Evolutionary conservation across 2,329 filamentous ascomycete genomes (phyloP).

Genomic region (Tricladium varicosporioides): DNA sequence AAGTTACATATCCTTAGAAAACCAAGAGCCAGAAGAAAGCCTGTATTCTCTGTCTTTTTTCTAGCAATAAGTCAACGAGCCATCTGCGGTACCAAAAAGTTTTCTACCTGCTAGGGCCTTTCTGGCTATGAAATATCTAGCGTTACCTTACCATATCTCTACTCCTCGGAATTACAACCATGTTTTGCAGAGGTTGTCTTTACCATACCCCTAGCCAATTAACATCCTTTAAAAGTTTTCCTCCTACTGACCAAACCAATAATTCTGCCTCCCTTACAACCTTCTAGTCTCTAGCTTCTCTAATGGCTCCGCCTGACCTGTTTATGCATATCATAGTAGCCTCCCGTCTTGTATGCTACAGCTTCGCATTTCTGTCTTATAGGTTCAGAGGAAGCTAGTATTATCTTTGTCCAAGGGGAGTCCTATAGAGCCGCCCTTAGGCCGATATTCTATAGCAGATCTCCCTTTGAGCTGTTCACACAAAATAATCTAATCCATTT

Average conservation of each 20-base stretch:
- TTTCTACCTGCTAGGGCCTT: no score
- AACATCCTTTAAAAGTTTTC: slow-evolving; percentile 9
- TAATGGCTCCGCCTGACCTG: not conserved
- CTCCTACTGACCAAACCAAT: slow-evolving; percentile 14
- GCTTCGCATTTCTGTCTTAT: no score
- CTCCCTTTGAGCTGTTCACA: not conserved
- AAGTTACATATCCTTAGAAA: no score
- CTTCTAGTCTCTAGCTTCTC: no score
- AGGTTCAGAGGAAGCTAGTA: not conserved
- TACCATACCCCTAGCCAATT: slow-evolving; percentile 14
- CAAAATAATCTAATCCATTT: not conserved
- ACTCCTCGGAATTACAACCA: slow-evolving; percentile 12
- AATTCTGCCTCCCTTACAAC: slow-evolving; percentile 11
- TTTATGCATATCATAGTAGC: no score
- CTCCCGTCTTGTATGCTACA: no score
- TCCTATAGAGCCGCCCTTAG: not conserved
- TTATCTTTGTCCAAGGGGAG: not conserved
- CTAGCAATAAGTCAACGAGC: no score
- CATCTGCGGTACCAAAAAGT: no score
- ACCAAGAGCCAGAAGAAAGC: no score
- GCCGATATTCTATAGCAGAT: not conserved
- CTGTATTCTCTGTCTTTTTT: no score
- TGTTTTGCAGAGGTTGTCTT: slow-evolving; percentile 16
- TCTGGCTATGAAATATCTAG: slow-evolving; percentile 12
- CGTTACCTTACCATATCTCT: slow-evolving; percentile 17